Conservation (phyloP, 768 basidiomycete species). For the Floccularia luteovirens region DNA sequence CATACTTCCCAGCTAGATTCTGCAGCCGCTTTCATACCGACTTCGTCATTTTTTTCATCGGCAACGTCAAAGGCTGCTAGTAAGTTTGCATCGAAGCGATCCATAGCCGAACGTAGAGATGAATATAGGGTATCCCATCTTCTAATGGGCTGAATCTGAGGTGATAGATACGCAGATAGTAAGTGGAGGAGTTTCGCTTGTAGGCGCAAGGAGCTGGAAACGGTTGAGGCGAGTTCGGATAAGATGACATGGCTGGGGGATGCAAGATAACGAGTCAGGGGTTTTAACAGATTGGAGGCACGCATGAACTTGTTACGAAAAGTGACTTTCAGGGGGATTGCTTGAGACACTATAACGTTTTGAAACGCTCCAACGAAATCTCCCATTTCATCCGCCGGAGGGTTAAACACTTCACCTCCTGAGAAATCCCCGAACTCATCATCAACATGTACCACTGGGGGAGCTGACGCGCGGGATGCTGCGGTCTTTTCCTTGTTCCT, state of each 20-base stretch:
- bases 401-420: conserved; percentile 27
- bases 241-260: conserved; percentile 64
- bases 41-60: conserved; percentile 67
- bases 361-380: conserved; percentile 22
- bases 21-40: conserved; percentile 74
- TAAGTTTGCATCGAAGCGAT: conserved; percentile 81
- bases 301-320: conserved; percentile 57
- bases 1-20: conserved; percentile 84
- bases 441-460: conserved; percentile 60
- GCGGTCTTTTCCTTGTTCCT: conserved; percentile 29
- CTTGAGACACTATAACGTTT: conserved; percentile 1
- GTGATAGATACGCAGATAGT: conserved; percentile 70
- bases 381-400: conserved; percentile 32
- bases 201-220: conserved; percentile 34
- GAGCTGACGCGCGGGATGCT: conserved; percentile 33
- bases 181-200: conserved; percentile 68
- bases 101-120: conserved; percentile 70
- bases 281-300: conserved; percentile 56
- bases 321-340: conserved; percentile 14
- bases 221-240: conserved; percentile 39
- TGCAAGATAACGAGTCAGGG: conserved; percentile 48
- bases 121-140: conserved; percentile 55
- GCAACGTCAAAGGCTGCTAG: conserved; percentile 88
- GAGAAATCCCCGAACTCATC: conserved; percentile 92
- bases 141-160: conserved; percentile 60